Evolutionary conservation across 2,329 filamentous ascomycete genomes (phyloP), one percentile per base, ranked within the genome.

Genomic region (Penicillium nordicum): DNA sequence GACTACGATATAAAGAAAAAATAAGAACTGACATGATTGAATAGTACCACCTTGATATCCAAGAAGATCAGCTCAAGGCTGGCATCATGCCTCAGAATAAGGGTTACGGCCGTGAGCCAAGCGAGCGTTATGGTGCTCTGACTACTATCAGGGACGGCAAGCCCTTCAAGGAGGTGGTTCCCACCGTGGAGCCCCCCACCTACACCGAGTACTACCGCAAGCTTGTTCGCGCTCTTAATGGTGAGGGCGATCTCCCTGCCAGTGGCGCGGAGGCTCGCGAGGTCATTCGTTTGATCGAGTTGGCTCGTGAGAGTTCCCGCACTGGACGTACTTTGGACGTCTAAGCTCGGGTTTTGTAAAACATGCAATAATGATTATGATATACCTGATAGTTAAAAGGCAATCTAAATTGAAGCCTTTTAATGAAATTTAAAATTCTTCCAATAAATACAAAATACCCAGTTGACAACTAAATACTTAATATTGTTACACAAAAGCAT

Each of bases 51-150:
- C 78, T 93, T 2, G 90, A 94, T 69, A 77, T 84, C 1, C 89
- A 93, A 73, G 90, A 94, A 75, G 84, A 86, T 54, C 88, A 91
- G 71, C 80, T 92, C 51, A 83, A 83, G 70, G 79, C 76, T 2
- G 89, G 89, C 9, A 72, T 83, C 63, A 81, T 79, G 69, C 84
- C 85, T 7, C 79, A 80, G 0, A 85, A 89, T 54, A 70, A 78
- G 4, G 81, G 76, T 4, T 92, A 90, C 67, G 90, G 87, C 2
- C 71, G 82, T 38, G 89, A 92, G 66, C 77, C 79, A 10, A 76
- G 79, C 49, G 77, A 82, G 38, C 78, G 80, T 62, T 82, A 84
- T 52, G 86, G 87, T 60, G 63, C 68, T 42, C 72, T 92, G 60
- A 83, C 84, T 8, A 77, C 83, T 5, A 71, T 87, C 2, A 76